phyloP scores from a whole-genome alignment of 75 land plant species.

The Adiantum capillusveneris region DNA sequence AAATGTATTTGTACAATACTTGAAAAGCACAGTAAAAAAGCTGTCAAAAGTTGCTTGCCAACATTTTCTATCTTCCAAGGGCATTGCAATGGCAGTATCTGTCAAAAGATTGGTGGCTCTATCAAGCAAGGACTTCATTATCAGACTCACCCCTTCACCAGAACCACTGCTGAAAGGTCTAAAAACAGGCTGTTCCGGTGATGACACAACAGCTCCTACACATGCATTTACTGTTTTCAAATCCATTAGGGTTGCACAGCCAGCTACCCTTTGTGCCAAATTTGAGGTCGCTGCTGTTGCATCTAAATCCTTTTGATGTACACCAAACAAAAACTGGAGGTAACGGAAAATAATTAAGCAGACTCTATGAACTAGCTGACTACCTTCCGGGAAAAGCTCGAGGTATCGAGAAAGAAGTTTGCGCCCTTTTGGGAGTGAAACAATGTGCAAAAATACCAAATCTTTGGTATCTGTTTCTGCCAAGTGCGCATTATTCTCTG shows the following conservation, averaged over 20 bases:
- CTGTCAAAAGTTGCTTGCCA: slow-evolving; percentile 91
- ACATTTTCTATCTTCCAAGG: slow-evolving; percentile 35
- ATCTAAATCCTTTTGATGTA: slow-evolving; percentile 40
- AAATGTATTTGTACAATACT: slow-evolving; percentile 71
- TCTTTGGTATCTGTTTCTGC: slow-evolving; percentile 53
- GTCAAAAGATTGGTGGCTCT: slow-evolving; percentile 67
- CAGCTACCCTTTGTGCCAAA: slow-evolving; percentile 47
- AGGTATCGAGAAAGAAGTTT: slow-evolving; percentile 67
- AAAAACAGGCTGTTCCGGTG: slow-evolving; percentile 75
- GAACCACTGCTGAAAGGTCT: slow-evolving; percentile 73
- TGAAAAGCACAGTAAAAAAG: slow-evolving; percentile 64
- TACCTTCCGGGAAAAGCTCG: slow-evolving; percentile 49
- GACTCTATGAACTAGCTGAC: slow-evolving; percentile 59
- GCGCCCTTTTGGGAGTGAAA: slow-evolving; percentile 80
- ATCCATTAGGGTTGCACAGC: slow-evolving; percentile 57
- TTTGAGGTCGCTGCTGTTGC: slow-evolving; percentile 40
- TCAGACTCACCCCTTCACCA: slow-evolving; percentile 80
- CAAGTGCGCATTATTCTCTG: slow-evolving; percentile 35
- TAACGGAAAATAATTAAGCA: slow-evolving; percentile 88
- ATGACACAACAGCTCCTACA: slow-evolving; percentile 74
- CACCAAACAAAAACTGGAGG: slow-evolving; percentile 67
- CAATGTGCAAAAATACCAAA: slow-evolving; percentile 74
- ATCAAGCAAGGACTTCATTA: slow-evolving; percentile 62
- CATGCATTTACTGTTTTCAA: slow-evolving; percentile 69
- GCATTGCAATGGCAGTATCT: slow-evolving; percentile 33